Conservation (phyloP, 306 rosid species). For the Adenanthera pavonina region DNA sequence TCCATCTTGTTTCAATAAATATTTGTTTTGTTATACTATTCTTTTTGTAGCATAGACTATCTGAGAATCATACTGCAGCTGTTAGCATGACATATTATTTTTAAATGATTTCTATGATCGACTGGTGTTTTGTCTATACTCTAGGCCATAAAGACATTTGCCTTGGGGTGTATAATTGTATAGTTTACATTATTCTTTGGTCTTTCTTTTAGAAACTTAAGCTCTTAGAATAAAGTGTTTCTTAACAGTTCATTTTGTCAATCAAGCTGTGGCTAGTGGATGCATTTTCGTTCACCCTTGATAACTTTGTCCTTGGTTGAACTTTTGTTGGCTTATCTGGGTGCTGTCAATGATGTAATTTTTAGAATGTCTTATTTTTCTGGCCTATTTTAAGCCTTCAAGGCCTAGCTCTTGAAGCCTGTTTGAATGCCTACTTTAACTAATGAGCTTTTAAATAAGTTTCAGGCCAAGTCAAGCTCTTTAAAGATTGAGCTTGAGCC, state of each 20-base stretch:
- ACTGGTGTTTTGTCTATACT: too few relatives aligned
- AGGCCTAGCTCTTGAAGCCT: too few relatives aligned
- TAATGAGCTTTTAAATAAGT: too few relatives aligned
- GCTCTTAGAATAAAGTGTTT: neutral
- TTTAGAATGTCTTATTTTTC: too few relatives aligned
- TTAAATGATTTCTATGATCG: neutral
- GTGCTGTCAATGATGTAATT: neutral
- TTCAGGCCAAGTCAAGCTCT: too few relatives aligned
- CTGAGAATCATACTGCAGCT: conserved; percentile 1
- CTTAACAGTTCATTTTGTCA: neutral
- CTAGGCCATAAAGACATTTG: neutral
- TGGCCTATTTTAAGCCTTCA: too few relatives aligned
- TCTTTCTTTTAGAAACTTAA: too few relatives aligned
- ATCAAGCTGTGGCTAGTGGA: too few relatives aligned
- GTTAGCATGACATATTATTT: conserved; percentile 1
- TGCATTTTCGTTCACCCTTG: neutral
- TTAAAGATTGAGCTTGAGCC: too few relatives aligned
- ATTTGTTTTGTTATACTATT: neutral
- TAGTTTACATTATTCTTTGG: too few relatives aligned
- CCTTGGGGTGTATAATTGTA: too few relatives aligned
- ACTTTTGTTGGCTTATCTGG: conserved; percentile 12
- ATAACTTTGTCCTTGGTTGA: neutral
- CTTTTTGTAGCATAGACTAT: neutral
- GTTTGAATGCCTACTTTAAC: too few relatives aligned
- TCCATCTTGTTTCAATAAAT: neutral